Percentiles rank a stretch among this genome's conserved stretches.
Evolutionary conservation across 2,329 filamentous ascomycete species (phyloP).

Genomic region (Arthrobotrys iridis): DNA sequence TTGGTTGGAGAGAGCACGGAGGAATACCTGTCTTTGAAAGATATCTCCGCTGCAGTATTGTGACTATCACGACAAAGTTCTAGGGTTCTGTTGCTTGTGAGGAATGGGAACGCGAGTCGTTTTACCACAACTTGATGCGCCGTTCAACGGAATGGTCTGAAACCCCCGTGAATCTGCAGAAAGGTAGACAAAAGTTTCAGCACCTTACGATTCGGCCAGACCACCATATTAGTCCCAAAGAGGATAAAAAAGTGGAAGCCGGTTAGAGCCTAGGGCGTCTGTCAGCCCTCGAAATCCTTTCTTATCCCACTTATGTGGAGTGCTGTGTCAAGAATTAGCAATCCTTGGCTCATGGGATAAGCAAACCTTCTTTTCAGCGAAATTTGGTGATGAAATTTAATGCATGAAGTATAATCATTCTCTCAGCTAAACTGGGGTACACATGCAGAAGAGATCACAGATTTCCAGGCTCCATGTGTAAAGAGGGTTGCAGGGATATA

Average conservation of each 20-base stretch:
- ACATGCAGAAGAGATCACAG: constrained; percentile 13
- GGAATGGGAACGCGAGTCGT: constrained; percentile 12
- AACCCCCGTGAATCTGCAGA: constrained; percentile 19
- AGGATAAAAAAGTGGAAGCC: constrained; percentile 36
- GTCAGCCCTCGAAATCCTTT: constrained; percentile 3
- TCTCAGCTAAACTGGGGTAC: constrained; percentile 19
- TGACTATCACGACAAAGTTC: not conserved
- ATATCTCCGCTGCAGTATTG: not conserved
- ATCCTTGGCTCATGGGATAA: constrained; percentile 2
- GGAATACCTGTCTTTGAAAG: constrained; percentile 21
- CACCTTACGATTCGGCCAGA: constrained; percentile 21
- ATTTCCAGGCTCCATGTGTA: constrained; percentile 11
- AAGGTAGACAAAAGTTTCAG: constrained; percentile 15
- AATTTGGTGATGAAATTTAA: constrained; percentile 32
- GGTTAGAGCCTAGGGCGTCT: not conserved
- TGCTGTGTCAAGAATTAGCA: constrained; percentile 14
- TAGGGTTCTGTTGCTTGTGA: not conserved
- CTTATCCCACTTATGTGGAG: not conserved
- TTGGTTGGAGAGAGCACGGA: constrained; percentile 4
- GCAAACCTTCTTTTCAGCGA: constrained; percentile 1
- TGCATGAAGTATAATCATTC: constrained; percentile 13
- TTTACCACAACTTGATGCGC: constrained; percentile 21
- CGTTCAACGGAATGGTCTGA: constrained; percentile 29
- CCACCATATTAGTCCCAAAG: constrained; percentile 36
- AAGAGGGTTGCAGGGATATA: not conserved